Percentiles rank a stretch among this genome's conserved stretches.
These are phyloP conservation scores for Saccharomycopsis selenospora DNA, from an alignment of 805 yeast genomes.

Conservation along the genomic window DNA sequence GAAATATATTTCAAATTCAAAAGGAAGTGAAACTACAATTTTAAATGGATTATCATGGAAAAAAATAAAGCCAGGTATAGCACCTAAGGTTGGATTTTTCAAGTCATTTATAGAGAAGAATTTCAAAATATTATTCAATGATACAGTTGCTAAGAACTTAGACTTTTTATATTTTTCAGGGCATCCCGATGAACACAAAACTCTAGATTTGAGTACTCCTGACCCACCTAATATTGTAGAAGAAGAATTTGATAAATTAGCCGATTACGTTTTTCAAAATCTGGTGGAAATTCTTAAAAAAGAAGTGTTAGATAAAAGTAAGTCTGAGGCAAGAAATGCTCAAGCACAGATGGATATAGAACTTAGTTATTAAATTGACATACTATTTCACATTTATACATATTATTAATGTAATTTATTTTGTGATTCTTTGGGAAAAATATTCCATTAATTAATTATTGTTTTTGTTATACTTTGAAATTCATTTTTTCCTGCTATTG, in stretches of 20 bases:
- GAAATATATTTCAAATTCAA: constrained; percentile 3
- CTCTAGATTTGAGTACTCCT: neutral
- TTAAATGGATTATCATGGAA: constrained; percentile 13
- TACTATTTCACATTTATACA: no score
- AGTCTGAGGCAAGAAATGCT: neutral
- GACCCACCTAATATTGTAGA: neutral
- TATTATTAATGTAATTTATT: no score
- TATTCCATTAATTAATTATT: no score
- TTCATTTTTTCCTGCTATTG: no score
- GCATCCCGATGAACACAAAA: neutral
- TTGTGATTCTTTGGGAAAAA: no score
- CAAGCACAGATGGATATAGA: neutral
- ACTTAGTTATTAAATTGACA: constrained; percentile 1
- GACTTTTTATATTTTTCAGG: constrained; percentile 8
- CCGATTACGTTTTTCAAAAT: neutral
- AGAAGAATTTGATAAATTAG: neutral
- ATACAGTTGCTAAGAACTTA: constrained; percentile 5
- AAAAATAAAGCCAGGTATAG: neutral
- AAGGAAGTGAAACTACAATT: constrained; percentile 2
- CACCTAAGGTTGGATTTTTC: constrained; percentile 2
- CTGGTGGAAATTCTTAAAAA: neutral
- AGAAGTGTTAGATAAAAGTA: neutral
- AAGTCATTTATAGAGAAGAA: constrained; percentile 5
- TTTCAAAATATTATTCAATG: constrained; percentile 6
- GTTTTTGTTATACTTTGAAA: no score